Base-by-base conservation (phyloP, 768 basidiomycete genomes). In the Termitomyces sp. region DNA sequence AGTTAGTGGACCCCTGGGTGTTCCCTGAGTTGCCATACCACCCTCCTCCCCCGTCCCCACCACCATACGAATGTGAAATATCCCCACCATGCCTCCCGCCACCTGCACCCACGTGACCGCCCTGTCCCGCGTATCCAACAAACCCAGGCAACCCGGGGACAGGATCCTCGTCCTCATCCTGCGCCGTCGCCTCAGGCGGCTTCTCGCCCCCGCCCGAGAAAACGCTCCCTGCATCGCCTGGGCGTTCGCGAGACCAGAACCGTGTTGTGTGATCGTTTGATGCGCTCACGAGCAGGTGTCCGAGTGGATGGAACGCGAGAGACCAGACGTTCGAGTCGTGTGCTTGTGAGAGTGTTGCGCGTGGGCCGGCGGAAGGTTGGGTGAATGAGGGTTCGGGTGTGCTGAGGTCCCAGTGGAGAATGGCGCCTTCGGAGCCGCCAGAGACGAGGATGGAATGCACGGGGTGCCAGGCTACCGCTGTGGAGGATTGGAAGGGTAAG, bases 301-400 rank as follows among this genome's bases (percentile, higher is more conserved):
- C 96, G 15, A 98, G 83, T 0, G 96, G 95, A 71, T 98, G 95
- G 80, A 86, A 99, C 3, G 93, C 84, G 59, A 99, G 82, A 0
- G 92, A 85, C 92, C 95, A 98, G 58, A 99, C 92, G 69, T 95
- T 94, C 29, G 91, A 93, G 75, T 99, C 97, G 78, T 99, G 97
- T 9, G 97, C 97, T 67, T 93, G 89, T n/a, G 89, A 87, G 62
- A 99, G 84, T 13, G 85, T 88, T 5, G 92, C 89, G 49, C 91
- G 86, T 0, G 94, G 91, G 3, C 75, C 69, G 29, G 82, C 71
- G 22, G 77, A 61, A 29, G 76, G 68, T 50, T 76, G 75, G 4
- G 73, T 59, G 33, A 70, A 65, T 16, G 80, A 66, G 39, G 79
- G 73, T 50, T 84, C 81, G n/a, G 81, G 78, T 3, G 88, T 76